Evolutionary conservation across 306 rosid genomes (phyloP).

Genomic region (Abrus pulchellus): DNA sequence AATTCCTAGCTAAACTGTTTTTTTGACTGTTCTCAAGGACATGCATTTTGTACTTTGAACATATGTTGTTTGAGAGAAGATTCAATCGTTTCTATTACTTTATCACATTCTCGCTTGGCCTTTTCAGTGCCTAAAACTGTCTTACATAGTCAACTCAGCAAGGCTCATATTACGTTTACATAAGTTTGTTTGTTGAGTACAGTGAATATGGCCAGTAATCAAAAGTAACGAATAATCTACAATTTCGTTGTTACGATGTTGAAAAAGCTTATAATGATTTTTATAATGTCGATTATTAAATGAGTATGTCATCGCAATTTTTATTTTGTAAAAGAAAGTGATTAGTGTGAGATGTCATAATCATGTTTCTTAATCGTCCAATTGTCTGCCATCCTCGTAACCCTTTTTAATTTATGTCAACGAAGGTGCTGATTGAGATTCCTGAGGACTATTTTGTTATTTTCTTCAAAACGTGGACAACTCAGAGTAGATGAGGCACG

Average conservation of each 20-base stretch:
- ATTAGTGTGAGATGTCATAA: constrained; percentile 19
- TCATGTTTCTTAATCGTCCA: constrained; percentile 12
- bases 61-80: constrained; percentile 41
- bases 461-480: background rate
- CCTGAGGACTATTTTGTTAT: background rate
- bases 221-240: background rate
- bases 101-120: background rate
- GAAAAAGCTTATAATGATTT: background rate
- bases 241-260: background rate
- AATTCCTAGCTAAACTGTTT: constrained; percentile 37
- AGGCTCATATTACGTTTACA: background rate
- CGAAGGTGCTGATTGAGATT: constrained; percentile 21
- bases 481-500: too few relatives aligned
- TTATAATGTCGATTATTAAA: background rate
- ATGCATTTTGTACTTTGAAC: constrained; percentile 17
- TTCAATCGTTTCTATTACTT: constrained; percentile 25
- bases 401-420: constrained; percentile 30
- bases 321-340: background rate
- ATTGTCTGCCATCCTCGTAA: constrained; percentile 16
- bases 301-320: background rate
- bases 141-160: background rate
- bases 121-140: constrained; percentile 13
- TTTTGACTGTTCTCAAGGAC: constrained; percentile 27
- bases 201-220: background rate
- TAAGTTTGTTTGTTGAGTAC: background rate